Evolutionary conservation across 2,329 filamentous ascomycete genomes (phyloP).

Genomic region (Claviceps lovelessii): DNA sequence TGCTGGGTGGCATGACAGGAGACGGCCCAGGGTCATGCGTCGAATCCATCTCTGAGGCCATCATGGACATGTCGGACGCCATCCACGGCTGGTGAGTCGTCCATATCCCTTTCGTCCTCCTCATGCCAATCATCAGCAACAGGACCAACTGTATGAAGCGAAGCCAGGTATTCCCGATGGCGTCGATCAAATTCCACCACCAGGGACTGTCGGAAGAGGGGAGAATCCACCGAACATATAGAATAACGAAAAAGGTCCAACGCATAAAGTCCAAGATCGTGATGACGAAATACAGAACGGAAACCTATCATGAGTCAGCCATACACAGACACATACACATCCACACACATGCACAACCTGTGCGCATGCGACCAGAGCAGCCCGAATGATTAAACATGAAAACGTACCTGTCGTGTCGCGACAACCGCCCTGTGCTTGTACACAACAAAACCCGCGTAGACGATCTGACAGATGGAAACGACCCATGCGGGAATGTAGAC

Average conservation of each 20-base stretch:
- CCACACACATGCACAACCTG: no score
- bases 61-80: not conserved
- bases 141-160: constrained; percentile 2
- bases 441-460: constrained; percentile 5
- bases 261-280: constrained; percentile 4
- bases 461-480: constrained; percentile 3
- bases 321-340: no score
- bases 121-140: constrained; percentile 5
- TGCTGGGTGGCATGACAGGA: constrained; percentile 2
- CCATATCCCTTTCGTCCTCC: constrained; percentile 5
- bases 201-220: constrained; percentile 1
- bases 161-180: constrained; percentile 5
- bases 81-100: constrained; percentile 4
- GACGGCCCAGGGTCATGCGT: constrained; percentile 1
- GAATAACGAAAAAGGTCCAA: constrained; percentile 4
- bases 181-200: constrained; percentile 6
- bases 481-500: constrained; percentile 5
- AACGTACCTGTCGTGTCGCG: constrained; percentile 3
- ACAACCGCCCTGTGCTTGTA: constrained; percentile 4
- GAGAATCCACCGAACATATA: constrained; percentile 5
- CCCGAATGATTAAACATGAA: not conserved
- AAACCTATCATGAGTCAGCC: not conserved
- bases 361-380: no score
- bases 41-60: constrained; percentile 2
- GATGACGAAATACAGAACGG: constrained; percentile 3